Evolutionary conservation across 805 yeast genomes (phyloP), one percentile per base, ranked within the genome.

Genomic region (Suhomyces xylopsoci): DNA sequence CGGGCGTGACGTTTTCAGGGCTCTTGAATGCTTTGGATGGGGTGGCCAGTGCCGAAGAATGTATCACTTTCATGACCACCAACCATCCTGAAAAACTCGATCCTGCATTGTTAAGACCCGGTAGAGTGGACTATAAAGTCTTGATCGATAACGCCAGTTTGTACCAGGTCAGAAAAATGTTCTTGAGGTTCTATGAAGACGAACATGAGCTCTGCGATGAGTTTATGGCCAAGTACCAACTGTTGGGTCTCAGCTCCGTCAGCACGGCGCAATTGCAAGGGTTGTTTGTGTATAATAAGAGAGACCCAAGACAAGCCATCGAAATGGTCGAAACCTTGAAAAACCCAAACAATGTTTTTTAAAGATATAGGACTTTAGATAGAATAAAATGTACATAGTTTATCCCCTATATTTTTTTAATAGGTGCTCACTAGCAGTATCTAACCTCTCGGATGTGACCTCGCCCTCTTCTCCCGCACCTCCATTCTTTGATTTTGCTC

Each of bases 261-360:
- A 87, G 96, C 61, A 91, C 98, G 0, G 99, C 99, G 0, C 97
- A 90, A 65, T 76, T 94, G 53, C 99, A 94, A 68, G 99, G 99
- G 0, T 77, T 94, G 49, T 94, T 94, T 75, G 97, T 94, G 2
- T 89, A 89, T 73, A 89, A 90, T 71, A 94, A 94, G 69, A 81
- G 87, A 53, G 85, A 84, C 54, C 96, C 98, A 0, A 78, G 79
- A 32, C 80, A 81, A 5, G 97, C 98, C 0, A 70, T 92, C 25
- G 72, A 71, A 12, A 87, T 85, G 84, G 79, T 88, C 14, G 79
- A 70, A 38, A 68, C 78, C 2, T 68, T 81, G 56, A 62, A 58
- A 48, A 58, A 66, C 48, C 73, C 75, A 12, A 58, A 68, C 46
- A 56, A 58, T 26, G 57, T 54, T n/a, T 54, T 54, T 36, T 51